Conservation (phyloP, 2,329 filamentous ascomycete genomes). For the Aspergillus sp. region DNA sequence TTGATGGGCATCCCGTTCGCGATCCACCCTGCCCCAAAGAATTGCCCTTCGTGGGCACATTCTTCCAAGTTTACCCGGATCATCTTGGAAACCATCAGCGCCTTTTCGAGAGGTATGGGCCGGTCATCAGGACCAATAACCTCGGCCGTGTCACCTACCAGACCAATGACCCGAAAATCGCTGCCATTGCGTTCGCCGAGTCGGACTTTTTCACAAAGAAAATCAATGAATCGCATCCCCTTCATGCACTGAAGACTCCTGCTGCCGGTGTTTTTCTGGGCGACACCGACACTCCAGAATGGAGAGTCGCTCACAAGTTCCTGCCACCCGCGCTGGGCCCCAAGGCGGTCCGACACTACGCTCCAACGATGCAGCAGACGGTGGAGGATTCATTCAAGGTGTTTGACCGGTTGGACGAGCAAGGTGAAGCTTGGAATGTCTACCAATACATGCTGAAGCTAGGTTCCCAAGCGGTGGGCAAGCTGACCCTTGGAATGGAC, state of each 20-base stretch:
- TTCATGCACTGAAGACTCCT: constrained; percentile 26
- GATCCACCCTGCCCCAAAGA: constrained; percentile 22
- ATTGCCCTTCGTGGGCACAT: constrained; percentile 49
- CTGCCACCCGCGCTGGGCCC: constrained; percentile 58
- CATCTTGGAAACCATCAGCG: constrained; percentile 58
- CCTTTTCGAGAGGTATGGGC: constrained; percentile 54
- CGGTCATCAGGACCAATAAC: constrained; percentile 53
- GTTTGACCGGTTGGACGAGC: constrained; percentile 50
- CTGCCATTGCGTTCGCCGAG: constrained; percentile 51
- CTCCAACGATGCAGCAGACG: constrained; percentile 57
- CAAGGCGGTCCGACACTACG: constrained; percentile 61
- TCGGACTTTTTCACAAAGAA: constrained; percentile 55
- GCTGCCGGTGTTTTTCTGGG: constrained; percentile 31
- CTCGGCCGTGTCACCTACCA: constrained; percentile 52
- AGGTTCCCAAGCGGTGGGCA: constrained; percentile 44
- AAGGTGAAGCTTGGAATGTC: constrained; percentile 46
- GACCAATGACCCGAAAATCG: constrained; percentile 52
- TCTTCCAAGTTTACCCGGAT: constrained; percentile 57
- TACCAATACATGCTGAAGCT: constrained; percentile 53
- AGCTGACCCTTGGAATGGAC: constrained; percentile 46
- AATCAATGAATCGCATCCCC: constrained; percentile 39
- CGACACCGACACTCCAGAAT: constrained; percentile 33
- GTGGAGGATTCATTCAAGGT: constrained; percentile 53
- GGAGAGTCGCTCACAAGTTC: constrained; percentile 58
- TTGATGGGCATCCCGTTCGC: constrained; percentile 29